Evolutionary conservation across 2,329 filamentous ascomycete genomes (phyloP).

Genomic region (Fusarium sp.): DNA sequence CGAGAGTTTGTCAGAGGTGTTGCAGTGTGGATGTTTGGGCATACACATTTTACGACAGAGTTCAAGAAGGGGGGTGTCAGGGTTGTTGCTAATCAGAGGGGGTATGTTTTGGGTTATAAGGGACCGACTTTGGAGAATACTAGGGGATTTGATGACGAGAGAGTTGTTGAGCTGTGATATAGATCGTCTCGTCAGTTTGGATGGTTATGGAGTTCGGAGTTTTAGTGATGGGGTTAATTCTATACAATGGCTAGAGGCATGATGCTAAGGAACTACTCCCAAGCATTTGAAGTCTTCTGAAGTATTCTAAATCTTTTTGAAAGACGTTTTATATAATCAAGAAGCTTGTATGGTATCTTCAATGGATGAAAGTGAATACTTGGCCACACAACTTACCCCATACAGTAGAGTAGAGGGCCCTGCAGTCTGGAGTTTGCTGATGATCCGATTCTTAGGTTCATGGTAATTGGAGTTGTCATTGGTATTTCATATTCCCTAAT

Average conservation of each 20-base stretch:
- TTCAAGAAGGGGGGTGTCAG: constrained; percentile 49
- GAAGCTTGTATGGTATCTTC: background rate
- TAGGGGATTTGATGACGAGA: constrained; percentile 41
- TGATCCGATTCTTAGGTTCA: background rate
- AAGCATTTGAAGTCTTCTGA: background rate
- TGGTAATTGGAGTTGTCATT: background rate
- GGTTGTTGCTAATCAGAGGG: constrained; percentile 60
- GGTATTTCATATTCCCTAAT: background rate
- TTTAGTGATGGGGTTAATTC: background rate
- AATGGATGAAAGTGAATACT: background rate
- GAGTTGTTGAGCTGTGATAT: constrained; percentile 39
- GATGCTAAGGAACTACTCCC: no score
- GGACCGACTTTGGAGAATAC: constrained; percentile 43
- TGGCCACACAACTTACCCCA: background rate
- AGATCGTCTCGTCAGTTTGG: background rate
- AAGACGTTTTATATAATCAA: background rate
- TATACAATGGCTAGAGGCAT: background rate
- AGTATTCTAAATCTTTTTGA: no score
- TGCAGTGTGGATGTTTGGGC: constrained; percentile 59
- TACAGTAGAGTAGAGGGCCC: background rate
- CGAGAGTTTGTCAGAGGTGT: constrained; percentile 50
- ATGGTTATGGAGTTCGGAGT: background rate
- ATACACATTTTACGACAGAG: constrained; percentile 60
- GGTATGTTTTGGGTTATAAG: constrained; percentile 51
- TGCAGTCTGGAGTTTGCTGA: background rate